Evolutionary conservation across 495 filamentous ascomycete genomes (phyloP), one percentile per base, ranked within the genome.

Genomic region (Talaromyces trachyspermus): DNA sequence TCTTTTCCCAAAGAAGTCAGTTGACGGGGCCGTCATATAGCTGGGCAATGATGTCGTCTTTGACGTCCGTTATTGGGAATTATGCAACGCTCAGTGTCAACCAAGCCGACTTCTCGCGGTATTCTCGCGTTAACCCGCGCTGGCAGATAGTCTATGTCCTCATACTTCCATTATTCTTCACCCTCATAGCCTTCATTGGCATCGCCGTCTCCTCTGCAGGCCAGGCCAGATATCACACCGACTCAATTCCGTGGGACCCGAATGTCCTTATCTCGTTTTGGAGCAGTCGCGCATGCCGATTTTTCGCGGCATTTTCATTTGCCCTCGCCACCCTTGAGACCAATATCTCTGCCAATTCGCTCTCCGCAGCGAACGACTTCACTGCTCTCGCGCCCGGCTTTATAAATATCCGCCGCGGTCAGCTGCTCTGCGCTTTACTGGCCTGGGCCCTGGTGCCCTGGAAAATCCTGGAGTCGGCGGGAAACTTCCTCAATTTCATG

Each of bases 301-400:
- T 74, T 59, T 75, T 78, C 26, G 72, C 56, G 47, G 72, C 65
- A 52, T 70, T 59, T 14, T 64, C 68, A 6, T 70, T 71, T 32
- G 76, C 66, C 20, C 63, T 75, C 7, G 70, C 71, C 1, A 66
- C 67, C 0, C 39, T 75, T 11, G 70, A 70, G 8, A 68, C 70
- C 25, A 84, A 85, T 59, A 74, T 85, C 51, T 81, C 78, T 1
- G 80, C 80, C 24, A 85, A 85, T 52, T 76, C 76, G 14, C 71
- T 84, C 44, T 80, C 74, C 9, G 78, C 74, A 8, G 77, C 81
- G 18, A 84, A 85, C 57, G 81, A 85, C 53, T 67, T 84, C 35
- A 75, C 71, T 33, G 73, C 71, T 8, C 68, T 85, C 0, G 74
- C 71, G 41, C 81, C 81, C 7, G 62, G 66, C 40, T 79, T 70